Conservation (phyloP, 805 yeast species). For the Torulaspora maleeae region DNA sequence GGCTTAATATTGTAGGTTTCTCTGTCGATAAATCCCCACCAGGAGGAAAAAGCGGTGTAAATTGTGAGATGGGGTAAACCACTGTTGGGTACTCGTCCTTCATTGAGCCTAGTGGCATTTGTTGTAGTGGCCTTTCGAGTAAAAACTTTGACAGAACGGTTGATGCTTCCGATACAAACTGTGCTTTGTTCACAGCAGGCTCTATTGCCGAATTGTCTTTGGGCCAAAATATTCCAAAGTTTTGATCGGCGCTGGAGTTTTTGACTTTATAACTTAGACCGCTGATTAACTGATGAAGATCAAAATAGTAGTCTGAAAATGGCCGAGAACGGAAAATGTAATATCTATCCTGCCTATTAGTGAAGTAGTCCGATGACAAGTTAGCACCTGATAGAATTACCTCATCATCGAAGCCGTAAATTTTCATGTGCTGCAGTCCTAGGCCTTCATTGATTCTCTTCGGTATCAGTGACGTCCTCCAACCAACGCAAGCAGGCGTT, state of each 20-base stretch:
- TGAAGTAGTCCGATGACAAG: constrained; percentile 84
- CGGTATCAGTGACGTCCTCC: constrained; percentile 63
- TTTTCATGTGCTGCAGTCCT: constrained; percentile 96
- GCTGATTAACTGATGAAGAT: constrained; percentile 64
- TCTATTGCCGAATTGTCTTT: constrained; percentile 57
- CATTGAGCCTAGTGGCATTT: constrained; percentile 3
- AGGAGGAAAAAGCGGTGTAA: constrained; percentile 69
- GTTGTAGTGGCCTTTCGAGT: constrained; percentile 19
- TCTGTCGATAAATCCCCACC: constrained; percentile 68
- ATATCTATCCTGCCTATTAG: constrained; percentile 92
- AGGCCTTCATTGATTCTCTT: constrained; percentile 82
- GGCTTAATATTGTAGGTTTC: constrained; percentile 58
- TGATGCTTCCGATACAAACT: constrained; percentile 56
- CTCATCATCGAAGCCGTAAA: constrained; percentile 92
- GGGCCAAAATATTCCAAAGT: constrained; percentile 72
- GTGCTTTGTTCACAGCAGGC: constrained; percentile 51
- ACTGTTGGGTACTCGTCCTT: constrained; percentile 45
- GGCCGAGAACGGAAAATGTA: constrained; percentile 56
- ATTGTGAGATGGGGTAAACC: constrained; percentile 88
- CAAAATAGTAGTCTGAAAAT: constrained; percentile 68
- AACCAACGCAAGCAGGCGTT: constrained; percentile 77
- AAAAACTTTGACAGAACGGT: constrained; percentile 54
- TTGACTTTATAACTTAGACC: constrained; percentile 63
- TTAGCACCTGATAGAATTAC: constrained; percentile 88
- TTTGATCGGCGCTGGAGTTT: constrained; percentile 41